A percentile compares a stretch with the other conserved stretches of the same genome.
Conservation (phyloP, 2,329 filamentous ascomycete species). For the Fusarium kyushuense region DNA sequence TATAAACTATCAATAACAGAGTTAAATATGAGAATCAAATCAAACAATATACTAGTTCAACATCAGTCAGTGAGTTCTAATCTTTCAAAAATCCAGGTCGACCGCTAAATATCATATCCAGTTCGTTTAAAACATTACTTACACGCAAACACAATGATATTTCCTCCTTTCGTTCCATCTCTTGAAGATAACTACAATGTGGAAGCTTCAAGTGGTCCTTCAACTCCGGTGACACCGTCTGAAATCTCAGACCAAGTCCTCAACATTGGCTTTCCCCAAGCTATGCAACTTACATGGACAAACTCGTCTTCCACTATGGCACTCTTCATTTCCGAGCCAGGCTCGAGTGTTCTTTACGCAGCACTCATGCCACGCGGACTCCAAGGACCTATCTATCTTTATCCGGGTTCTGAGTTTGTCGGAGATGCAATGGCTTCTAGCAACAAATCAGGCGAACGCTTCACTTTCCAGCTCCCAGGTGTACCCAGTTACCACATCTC, state of each 20-base stretch:
- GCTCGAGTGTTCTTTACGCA: slow-evolving; percentile 12
- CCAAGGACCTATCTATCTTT: slow-evolving; percentile 13
- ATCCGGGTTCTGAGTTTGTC: slow-evolving; percentile 6
- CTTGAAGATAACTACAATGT: slow-evolving; percentile 1
- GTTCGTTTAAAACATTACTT: neutral
- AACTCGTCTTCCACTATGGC: slow-evolving; percentile 24
- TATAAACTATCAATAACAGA: neutral
- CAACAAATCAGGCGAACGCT: neutral
- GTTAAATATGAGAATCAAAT: neutral
- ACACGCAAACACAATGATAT: slow-evolving; percentile 18
- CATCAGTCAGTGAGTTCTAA: neutral
- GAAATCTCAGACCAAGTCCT: slow-evolving; percentile 27
- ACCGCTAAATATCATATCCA: neutral
- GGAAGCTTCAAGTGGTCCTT: neutral
- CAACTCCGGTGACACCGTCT: neutral
- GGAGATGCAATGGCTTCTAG: slow-evolving; percentile 18
- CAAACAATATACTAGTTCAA: neutral
- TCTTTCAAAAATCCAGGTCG: neutral
- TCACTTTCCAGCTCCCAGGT: slow-evolving; percentile 28
- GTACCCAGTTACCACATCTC: slow-evolving; percentile 17
- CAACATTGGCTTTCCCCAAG: slow-evolving; percentile 29
- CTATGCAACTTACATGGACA: slow-evolving; percentile 32
- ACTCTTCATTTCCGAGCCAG: slow-evolving; percentile 16
- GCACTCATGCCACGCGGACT: slow-evolving; percentile 27
- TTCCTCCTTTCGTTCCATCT: slow-evolving; percentile 24